Conservation (phyloP, 106 monocot genomes). For the Agapanthus africanus region DNA sequence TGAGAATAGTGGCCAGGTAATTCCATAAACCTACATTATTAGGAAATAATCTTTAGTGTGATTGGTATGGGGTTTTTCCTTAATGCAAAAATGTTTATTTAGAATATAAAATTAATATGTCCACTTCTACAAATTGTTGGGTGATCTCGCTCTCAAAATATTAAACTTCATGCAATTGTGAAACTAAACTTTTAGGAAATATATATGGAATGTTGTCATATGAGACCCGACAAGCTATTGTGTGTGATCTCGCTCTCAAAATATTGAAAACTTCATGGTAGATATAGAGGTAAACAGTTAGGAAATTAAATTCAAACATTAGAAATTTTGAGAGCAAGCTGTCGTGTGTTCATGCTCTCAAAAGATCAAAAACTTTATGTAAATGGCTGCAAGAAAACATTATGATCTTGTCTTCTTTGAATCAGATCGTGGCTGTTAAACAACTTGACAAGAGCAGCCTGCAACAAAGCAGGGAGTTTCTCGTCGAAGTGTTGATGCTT, state of each 20-base stretch:
- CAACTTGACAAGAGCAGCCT: constrained; percentile 55
- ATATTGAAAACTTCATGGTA: no score
- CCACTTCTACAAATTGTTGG: no score
- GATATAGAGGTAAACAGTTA: no score
- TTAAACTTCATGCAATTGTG: background rate
- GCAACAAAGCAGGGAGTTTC: constrained; percentile 48
- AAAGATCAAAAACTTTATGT: no score
- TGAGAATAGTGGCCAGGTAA: constrained; percentile 12
- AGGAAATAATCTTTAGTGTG: no score
- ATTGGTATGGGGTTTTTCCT: no score
- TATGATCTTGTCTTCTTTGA: background rate
- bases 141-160: no score
- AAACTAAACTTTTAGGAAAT: no score
- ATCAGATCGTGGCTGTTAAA: constrained; percentile 41
- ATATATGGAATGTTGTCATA: no score
- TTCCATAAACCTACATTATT: background rate
- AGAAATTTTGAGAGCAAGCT: background rate
- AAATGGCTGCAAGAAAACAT: background rate
- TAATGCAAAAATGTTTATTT: background rate
- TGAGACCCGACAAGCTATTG: no score
- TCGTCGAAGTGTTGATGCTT: constrained; percentile 48
- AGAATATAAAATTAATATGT: background rate
- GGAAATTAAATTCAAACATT: no score
- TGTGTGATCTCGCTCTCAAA: no score
- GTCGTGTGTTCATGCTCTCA: background rate